Conservation (phyloP, 805 yeast genomes). For the Candida awuae region DNA sequence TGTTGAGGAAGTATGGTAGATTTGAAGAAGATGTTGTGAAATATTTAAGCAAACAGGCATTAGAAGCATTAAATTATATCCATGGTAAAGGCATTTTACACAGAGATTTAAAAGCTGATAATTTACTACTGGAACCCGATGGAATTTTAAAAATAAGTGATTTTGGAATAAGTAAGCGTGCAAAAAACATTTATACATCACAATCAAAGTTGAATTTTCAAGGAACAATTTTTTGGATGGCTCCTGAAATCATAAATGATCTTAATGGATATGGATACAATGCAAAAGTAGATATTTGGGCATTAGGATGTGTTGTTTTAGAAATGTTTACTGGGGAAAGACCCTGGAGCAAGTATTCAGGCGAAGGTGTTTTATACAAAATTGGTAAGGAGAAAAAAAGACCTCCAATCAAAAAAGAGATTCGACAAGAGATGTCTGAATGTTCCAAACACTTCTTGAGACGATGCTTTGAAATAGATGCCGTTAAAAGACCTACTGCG, state of each 20-base stretch:
- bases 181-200: slow-evolving; percentile 79
- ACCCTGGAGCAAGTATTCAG: slow-evolving; percentile 96
- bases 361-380: slow-evolving; percentile 89
- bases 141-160: slow-evolving; percentile 95
- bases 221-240: slow-evolving; percentile 99
- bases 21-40: slow-evolving; percentile 73
- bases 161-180: slow-evolving; percentile 88
- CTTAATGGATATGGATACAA: slow-evolving; percentile 83
- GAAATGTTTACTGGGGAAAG: slow-evolving; percentile 97
- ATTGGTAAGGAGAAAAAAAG: slow-evolving; percentile 71
- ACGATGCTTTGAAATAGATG: slow-evolving; percentile 67
- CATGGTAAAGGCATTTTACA: slow-evolving; percentile 85
- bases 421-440: slow-evolving; percentile 51
- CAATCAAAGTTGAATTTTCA: slow-evolving; percentile 89
- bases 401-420: slow-evolving; percentile 95
- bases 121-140: slow-evolving; percentile 76
- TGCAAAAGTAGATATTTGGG: slow-evolving; percentile 98
- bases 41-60: slow-evolving; percentile 69
- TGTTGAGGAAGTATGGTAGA: slow-evolving; percentile 73
- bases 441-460: slow-evolving; percentile 67
- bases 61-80: slow-evolving; percentile 78
- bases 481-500: slow-evolving; percentile 87
- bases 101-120: slow-evolving; percentile 93
- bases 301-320: slow-evolving; percentile 90
- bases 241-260: slow-evolving; percentile 94